phyloP scores from a whole-genome alignment of 208 protist species.

The Crithidia mellificae region DNA sequence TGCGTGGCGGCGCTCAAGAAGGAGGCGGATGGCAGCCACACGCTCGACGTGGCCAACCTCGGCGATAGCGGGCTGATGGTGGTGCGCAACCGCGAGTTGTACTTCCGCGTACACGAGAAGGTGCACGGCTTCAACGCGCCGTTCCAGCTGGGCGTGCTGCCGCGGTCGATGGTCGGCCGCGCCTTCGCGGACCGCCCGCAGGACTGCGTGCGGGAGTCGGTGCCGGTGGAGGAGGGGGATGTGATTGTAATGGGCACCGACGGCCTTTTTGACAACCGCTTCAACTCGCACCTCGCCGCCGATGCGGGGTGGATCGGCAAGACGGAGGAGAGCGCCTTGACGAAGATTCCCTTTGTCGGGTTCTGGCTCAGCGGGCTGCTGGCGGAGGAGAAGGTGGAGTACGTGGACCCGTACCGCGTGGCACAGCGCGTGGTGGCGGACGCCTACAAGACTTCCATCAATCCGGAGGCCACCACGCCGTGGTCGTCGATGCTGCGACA shows the following conservation, averaged over 20 bases:
- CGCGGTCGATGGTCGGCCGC: constrained; percentile 61
- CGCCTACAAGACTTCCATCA: constrained; percentile 74
- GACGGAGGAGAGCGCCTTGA: constrained; percentile 57
- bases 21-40: constrained; percentile 49
- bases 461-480: constrained; percentile 71
- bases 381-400: constrained; percentile 69
- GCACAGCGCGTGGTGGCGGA: constrained; percentile 85
- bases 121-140: constrained; percentile 93
- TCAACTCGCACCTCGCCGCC: constrained; percentile 78
- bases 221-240: constrained; percentile 86
- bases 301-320: constrained; percentile 85
- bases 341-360: constrained; percentile 77
- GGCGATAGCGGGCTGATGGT: constrained; percentile 90
- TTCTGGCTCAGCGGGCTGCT: constrained; percentile 75
- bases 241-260: constrained; percentile 92
- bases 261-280: constrained; percentile 94
- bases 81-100: constrained; percentile 70
- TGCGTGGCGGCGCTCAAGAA: constrained; percentile 77
- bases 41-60: constrained; percentile 89
- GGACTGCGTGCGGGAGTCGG: constrained; percentile 74
- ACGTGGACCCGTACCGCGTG: constrained; percentile 88
- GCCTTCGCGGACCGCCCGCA: constrained; percentile 69
- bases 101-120: constrained; percentile 87
- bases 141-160: constrained; percentile 89
- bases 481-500: constrained; percentile 85